A percentile compares a stretch with the other conserved stretches of the same genome.
phyloP scores from a whole-genome alignment of 768 basidiomycete species.

The Psilocybe tampanensis region DNA sequence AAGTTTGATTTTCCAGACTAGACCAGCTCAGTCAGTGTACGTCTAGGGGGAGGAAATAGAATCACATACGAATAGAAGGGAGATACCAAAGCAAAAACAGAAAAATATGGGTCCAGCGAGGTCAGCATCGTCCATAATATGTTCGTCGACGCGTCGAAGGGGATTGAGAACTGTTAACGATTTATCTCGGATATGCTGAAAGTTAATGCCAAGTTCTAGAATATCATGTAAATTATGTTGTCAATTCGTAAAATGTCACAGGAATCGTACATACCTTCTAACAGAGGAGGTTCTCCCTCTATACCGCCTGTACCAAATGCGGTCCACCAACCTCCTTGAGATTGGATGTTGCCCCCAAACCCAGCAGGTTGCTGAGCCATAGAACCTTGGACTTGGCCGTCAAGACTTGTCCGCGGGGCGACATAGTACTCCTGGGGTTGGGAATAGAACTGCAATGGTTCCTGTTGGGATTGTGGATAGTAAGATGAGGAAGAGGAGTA shows the following conservation, averaged over 20 bases:
- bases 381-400: slow-evolving; percentile 64
- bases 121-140: slow-evolving; percentile 99
- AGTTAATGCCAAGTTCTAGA: slow-evolving; percentile 96
- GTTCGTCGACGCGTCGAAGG: slow-evolving; percentile 77
- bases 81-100: slow-evolving; percentile 92
- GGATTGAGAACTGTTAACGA: slow-evolving; percentile 96
- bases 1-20: slow-evolving; percentile 99
- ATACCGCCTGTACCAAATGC: slow-evolving; percentile 95
- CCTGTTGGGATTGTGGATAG: slow-evolving; percentile 54
- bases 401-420: slow-evolving; percentile 74
- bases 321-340: slow-evolving; percentile 86
- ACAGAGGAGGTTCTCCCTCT: slow-evolving; percentile 93
- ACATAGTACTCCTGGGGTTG: slow-evolving; percentile 58
- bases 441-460: slow-evolving; percentile 79
- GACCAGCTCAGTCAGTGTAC: slow-evolving; percentile 7
- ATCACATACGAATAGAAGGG: slow-evolving; percentile 82
- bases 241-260: not conserved
- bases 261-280: slow-evolving; percentile 70
- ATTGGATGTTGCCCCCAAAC: slow-evolving; percentile 76
- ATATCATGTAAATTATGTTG: not conserved
- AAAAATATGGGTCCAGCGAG: slow-evolving; percentile 95
- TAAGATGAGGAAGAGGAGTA: slow-evolving; percentile 63
- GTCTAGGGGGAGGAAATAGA: not conserved
- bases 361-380: slow-evolving; percentile 48
- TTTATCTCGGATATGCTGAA: slow-evolving; percentile 92